Base-by-base conservation (phyloP, 108 stramenopile genomes). In the Pseudonitzschia multiseries region DNA sequence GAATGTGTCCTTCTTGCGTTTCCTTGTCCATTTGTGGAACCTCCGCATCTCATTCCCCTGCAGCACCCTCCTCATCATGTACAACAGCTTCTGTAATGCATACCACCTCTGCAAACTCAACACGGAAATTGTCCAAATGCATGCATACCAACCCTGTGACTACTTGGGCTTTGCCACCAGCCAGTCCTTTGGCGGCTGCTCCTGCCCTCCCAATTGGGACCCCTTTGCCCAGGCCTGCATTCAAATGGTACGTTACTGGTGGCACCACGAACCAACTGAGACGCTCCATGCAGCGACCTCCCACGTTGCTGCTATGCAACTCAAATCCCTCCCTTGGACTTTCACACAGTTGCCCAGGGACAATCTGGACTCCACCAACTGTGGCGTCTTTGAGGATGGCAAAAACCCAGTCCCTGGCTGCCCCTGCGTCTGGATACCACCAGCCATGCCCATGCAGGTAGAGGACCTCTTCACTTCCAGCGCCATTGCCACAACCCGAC, bases 41-140 rank as follows among this genome's bases (percentile, higher is more conserved):
- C 60, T 72, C 4, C 41, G 56, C 13, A 63, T 72, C n/a, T 59
- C 60, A 29, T 72, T 61, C 44, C 71, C 71, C 9, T 18, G 41
- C 20, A 5, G 14, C 20, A 22, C 43, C 8, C 62, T 72, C 57
- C 56, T 42, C 22, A n/a, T 44, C 13, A 15, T n/a, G 2, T 42
- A 72, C 42, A 43, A 70, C 18, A 56, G 57, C 22, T 15, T 70
- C 18, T 32, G 29, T 8, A 50, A 50, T 36, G 70, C 70, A 14
- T 70, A 57, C 31, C 48, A 56, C 31, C 56, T 53, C 51, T 22
- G 26, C 70, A 70, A 61, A 63, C 44, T 20, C 60, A 72, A 63
- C 24, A 60, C 71, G 4, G 22, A 44, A 21, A 41, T 62, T 22
- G 71, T 72, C 18, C 36, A 17, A 2, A 56, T 70, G 56, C 53